Base-by-base conservation (phyloP, 345 rosid genomes). In the Populus tremula region DNA sequence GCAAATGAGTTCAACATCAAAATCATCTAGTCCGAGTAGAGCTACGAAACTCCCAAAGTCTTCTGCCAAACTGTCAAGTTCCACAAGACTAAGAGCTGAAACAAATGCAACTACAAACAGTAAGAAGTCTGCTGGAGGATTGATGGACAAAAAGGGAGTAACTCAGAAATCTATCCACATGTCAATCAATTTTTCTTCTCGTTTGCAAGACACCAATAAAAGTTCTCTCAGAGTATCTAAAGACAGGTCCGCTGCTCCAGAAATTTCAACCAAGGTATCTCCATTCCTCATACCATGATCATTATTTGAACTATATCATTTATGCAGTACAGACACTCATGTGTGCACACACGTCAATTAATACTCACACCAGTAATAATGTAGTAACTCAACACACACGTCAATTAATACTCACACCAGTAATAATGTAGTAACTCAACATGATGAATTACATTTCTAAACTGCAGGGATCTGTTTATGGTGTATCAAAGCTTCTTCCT, bases 191-290 rank as follows among this genome's bases (percentile, higher is more conserved):
- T 85, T 90, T 80, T 74, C 82, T 56, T 82, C 88, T 39, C 7
- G 27, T 47, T 66, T 79, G 39, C 67, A 75, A 74, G 74, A 78
- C 77, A 77, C 80, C 63, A 79, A 63, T 54, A 86, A 85, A 86
- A 47, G 81, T 79, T 84, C 84, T 59, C 66, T 63, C 47, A 85
- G 72, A 84, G 75, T 76, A 78, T 56, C 87, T 45, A 83, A 76
- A 83, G 85, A 84, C 63, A 76, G 67, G 81, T 81, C 84, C 25
- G 62, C 70, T 72, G 47, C 81, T 63, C 80, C 73, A 61, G 81
- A 74, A 77, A 82, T 84, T 82, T 83, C 89, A 76, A 78, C 81
- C 77, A 86, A 41, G 86, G 98, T 91, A 89, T 75, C 67, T 77
- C 29, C 61, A 5, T 43, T 47, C 47, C 41, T 33, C 33, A 33